A percentile compares a stretch with the other conserved stretches of the same genome.
Evolutionary conservation across 768 basidiomycete genomes (phyloP).

Genomic region (Suillus cothurnatus): DNA sequence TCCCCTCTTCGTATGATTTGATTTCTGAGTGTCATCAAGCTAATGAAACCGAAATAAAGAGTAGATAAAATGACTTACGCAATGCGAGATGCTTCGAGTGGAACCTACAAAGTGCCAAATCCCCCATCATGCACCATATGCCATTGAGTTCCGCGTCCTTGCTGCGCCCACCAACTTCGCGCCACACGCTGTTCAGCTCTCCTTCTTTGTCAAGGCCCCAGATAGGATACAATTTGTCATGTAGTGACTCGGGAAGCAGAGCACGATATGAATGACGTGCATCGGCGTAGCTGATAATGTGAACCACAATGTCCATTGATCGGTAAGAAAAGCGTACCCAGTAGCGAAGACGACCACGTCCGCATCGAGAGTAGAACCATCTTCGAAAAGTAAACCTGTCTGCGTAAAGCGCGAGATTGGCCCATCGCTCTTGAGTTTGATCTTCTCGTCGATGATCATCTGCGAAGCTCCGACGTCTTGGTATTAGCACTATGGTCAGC

Average conservation of each 20-base stretch:
- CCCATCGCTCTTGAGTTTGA: constrained; percentile 48
- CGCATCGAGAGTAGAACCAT: constrained; percentile 45
- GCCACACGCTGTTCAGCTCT: constrained; percentile 35
- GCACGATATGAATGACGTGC: constrained; percentile 17
- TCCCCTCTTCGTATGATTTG: constrained; percentile 61
- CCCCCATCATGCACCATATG: constrained; percentile 65
- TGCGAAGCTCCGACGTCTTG: constrained; percentile 45
- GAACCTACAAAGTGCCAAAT: constrained; percentile 63
- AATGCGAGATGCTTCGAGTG: constrained; percentile 68
- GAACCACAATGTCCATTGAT: not conserved
- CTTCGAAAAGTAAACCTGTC: constrained; percentile 41
- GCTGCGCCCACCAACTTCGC: constrained; percentile 46
- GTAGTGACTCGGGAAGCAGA: constrained; percentile 21
- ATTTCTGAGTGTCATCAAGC: constrained; percentile 49
- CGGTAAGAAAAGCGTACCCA: constrained; percentile 35
- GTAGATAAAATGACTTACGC: constrained; percentile 45
- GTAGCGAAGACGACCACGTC: constrained; percentile 55
- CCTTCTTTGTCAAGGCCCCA: constrained; percentile 37
- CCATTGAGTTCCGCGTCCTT: constrained; percentile 22
- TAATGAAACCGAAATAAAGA: not conserved
- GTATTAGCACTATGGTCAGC: not conserved
- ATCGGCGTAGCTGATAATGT: constrained; percentile 23
- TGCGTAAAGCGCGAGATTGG: constrained; percentile 43
- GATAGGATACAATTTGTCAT: constrained; percentile 23
- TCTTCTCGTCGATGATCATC: constrained; percentile 46